Evolutionary conservation across 768 basidiomycete genomes (phyloP).

Genomic region (Russula griseocarnosa): DNA sequence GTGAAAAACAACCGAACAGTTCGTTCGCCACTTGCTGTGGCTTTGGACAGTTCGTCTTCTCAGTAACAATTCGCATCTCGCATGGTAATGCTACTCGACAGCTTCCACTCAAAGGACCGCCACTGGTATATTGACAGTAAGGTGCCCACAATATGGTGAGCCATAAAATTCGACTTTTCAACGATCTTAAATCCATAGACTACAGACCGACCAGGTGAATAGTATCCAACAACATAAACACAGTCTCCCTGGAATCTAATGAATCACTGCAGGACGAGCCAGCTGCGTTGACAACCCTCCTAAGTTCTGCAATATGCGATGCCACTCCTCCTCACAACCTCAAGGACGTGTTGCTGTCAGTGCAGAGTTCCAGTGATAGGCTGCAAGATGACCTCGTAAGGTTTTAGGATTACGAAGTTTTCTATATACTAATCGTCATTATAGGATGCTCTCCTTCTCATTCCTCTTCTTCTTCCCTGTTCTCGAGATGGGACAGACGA

Average conservation of each 20-base stretch:
- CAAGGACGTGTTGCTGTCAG: slow-evolving; percentile 17
- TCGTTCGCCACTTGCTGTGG: too few species aligned
- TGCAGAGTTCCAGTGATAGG: slow-evolving; percentile 21
- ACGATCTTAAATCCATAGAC: background rate
- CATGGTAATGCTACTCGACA: background rate
- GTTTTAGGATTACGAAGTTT: background rate
- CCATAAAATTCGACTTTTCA: background rate
- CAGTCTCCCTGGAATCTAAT: background rate
- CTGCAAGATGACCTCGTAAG: slow-evolving; percentile 28
- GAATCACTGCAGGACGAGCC: slow-evolving; percentile 26
- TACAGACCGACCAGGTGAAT: slow-evolving; percentile 3
- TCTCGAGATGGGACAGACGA: slow-evolving; percentile 33
- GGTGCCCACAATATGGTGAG: slow-evolving; percentile 2
- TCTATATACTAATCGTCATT: background rate
- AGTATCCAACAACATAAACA: background rate
- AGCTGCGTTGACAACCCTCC: slow-evolving; percentile 25
- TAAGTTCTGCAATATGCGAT: slow-evolving; percentile 27
- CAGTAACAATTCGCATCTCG: background rate
- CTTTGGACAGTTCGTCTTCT: too few species aligned
- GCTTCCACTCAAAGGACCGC: too few species aligned
- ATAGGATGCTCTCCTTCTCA: slow-evolving; percentile 41
- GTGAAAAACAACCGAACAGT: too few species aligned
- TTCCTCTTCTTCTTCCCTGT: slow-evolving; percentile 38
- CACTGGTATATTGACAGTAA: too few species aligned
- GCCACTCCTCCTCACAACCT: slow-evolving; percentile 22